Conservation (phyloP, 164 flowering plant genomes). For the Cinnamomum chago region DNA sequence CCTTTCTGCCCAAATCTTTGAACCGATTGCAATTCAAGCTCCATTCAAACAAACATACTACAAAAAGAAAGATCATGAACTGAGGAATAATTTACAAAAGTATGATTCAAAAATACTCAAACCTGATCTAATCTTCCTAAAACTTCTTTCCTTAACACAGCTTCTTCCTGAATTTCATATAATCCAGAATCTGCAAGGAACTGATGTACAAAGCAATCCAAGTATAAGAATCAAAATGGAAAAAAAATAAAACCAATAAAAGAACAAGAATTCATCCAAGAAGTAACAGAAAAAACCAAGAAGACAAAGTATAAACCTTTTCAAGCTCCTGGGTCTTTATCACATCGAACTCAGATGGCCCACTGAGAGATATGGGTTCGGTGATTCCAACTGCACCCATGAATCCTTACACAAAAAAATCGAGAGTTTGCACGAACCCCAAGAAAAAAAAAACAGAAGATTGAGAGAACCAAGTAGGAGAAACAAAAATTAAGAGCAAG, state of each 20-base stretch:
- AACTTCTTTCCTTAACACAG: conserved; percentile 90
- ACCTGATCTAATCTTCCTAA: conserved; percentile 97
- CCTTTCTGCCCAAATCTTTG: too few relatives aligned
- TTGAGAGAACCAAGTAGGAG: too few relatives aligned
- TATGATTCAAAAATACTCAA: not conserved
- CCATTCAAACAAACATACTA: too few relatives aligned
- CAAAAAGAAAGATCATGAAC: too few relatives aligned
- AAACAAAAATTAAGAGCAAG: too few relatives aligned
- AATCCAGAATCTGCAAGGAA: conserved; percentile 62
- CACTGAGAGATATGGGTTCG: conserved; percentile 47
- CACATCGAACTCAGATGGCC: conserved; percentile 43
- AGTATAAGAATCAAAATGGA: conserved; percentile 1
- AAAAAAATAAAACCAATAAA: not conserved
- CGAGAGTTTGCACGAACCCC: too few relatives aligned
- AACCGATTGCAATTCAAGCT: too few relatives aligned
- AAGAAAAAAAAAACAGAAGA: too few relatives aligned
- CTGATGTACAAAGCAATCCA: conserved; percentile 25
- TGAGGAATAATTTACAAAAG: too few relatives aligned
- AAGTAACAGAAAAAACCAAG: not conserved
- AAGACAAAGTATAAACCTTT: conserved; percentile 25
- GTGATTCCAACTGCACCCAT: conserved; percentile 25
- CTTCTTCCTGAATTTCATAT: conserved; percentile 84
- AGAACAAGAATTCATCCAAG: not conserved
- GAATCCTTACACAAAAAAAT: too few relatives aligned
- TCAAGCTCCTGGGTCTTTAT: conserved; percentile 39